Base-by-base conservation (phyloP, 2,329 filamentous ascomycete genomes). In the Stemphylium beticola region DNA sequence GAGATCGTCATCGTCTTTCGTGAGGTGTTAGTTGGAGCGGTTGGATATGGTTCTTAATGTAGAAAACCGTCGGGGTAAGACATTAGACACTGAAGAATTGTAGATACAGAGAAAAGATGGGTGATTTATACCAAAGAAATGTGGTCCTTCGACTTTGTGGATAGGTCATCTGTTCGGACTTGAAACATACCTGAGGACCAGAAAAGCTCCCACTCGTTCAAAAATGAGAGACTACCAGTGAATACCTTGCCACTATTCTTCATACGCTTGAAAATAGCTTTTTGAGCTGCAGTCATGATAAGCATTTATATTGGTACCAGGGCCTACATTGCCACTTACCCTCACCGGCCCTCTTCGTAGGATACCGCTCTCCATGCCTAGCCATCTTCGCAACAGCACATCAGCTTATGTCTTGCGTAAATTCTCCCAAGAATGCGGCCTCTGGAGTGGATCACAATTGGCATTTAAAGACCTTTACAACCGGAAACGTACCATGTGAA, bases 351-450 rank as follows among this genome's bases (percentile, higher is more conserved):
- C 72, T 77, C 32, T 67, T 68, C 0, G 83, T 86, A 1, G 84
- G 83, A 69, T 84, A 85, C 64, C 84, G 74, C 65, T 85, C 84
- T 18, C 76, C 81, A 73, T 86, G 84, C 36, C 84, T 78, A 17
- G 83, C 82, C 74, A 85, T 81, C 82, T 84, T 60, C 3, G 31
- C 31, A 34, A 11, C 46, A 41, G 6, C 26, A 48, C 39, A 50
- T 66, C 58, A 65, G 55, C 33, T 12, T 31, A 54, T 38, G 9
- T 15, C 26, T 20, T 12, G 2, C 4, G 20, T 4, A 24, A 17
- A 7, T 10, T 1, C 20, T 22, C 6, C 22, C 22, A 6, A 22
- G 7, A 5, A 26, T 9, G 8, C 2, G 7, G 2, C 24, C 2
- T 29, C 7, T 29, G 26, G 26, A 11, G 26, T 9, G 9, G 9